A percentile compares a stretch with the other conserved stretches of the same genome.
Conservation (phyloP, 441 rosid species). For the Melastoma candidum region DNA sequence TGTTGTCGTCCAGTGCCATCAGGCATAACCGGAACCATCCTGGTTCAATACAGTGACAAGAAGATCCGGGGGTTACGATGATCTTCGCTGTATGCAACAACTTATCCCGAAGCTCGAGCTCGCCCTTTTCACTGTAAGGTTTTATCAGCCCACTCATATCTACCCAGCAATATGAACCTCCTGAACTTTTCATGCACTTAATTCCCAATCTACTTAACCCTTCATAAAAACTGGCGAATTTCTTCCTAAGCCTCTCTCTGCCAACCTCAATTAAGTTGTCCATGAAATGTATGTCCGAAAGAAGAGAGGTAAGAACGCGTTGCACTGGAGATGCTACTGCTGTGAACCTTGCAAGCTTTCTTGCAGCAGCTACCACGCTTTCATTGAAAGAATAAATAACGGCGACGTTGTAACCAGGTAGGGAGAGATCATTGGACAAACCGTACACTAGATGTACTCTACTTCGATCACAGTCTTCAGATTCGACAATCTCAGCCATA, state of each 20-base stretch:
- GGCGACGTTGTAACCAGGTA: conserved; percentile 54
- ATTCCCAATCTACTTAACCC: conserved; percentile 63
- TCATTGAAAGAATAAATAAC: conserved; percentile 60
- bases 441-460: conserved; percentile 68
- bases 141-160: conserved; percentile 69
- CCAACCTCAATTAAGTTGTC: conserved; percentile 30
- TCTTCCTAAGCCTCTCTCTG: conserved; percentile 42
- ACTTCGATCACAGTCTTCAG: conserved; percentile 47
- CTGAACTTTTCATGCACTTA: conserved; percentile 37
- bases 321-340: conserved; percentile 60
- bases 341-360: conserved; percentile 54
- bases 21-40: conserved; percentile 85
- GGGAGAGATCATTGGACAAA: conserved; percentile 62
- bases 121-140: conserved; percentile 79
- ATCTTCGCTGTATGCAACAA: conserved; percentile 58
- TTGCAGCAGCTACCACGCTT: conserved; percentile 45
- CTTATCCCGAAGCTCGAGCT: conserved; percentile 82
- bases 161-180: conserved; percentile 81
- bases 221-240: conserved; percentile 25
- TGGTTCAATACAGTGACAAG: conserved; percentile 88
- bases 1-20: conserved; percentile 47
- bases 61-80: conserved; percentile 73
- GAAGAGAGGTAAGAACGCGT: conserved; percentile 43
- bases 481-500: conserved; percentile 54
- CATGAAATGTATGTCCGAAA: conserved; percentile 39